Conservation (phyloP, 2,329 filamentous ascomycete genomes). For the Botrytis medusae region DNA sequence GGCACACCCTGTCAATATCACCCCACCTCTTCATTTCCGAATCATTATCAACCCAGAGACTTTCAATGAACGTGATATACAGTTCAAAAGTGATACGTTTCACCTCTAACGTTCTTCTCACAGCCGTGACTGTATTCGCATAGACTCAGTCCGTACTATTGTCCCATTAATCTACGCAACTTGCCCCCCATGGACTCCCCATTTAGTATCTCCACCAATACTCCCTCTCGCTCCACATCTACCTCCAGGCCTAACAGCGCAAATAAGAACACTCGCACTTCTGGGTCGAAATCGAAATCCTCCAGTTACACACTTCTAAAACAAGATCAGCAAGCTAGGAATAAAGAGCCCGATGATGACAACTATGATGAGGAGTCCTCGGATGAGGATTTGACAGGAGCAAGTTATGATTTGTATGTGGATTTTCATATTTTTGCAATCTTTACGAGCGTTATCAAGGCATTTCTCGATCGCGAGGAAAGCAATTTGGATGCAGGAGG, state of each 20-base stretch:
- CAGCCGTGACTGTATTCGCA: neutral
- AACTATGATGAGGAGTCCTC: slow-evolving; percentile 37
- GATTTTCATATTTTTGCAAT: neutral
- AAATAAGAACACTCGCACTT: neutral
- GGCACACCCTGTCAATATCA: neutral
- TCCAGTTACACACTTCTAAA: slow-evolving; percentile 48
- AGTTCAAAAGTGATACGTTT: neutral
- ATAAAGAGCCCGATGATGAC: slow-evolving; percentile 53
- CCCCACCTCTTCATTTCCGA: neutral
- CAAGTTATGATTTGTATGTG: slow-evolving; percentile 29
- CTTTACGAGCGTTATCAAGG: neutral
- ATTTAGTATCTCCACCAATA: neutral
- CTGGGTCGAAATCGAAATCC: neutral
- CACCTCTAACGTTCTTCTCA: neutral
- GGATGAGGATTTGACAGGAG: slow-evolving; percentile 20
- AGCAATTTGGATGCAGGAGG: too few species aligned
- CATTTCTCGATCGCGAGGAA: neutral
- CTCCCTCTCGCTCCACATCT: slow-evolving; percentile 15
- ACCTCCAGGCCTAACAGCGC: slow-evolving; percentile 17
- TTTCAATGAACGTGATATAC: neutral
- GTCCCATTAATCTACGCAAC: neutral
- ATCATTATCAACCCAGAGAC: neutral
- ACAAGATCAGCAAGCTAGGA: slow-evolving; percentile 59
- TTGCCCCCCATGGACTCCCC: neutral
- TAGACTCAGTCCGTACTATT: neutral